Percentiles rank a stretch among this genome's conserved stretches.
Conservation (phyloP, 345 rosid genomes). For the Eucalyptus guilfoylei region DNA sequence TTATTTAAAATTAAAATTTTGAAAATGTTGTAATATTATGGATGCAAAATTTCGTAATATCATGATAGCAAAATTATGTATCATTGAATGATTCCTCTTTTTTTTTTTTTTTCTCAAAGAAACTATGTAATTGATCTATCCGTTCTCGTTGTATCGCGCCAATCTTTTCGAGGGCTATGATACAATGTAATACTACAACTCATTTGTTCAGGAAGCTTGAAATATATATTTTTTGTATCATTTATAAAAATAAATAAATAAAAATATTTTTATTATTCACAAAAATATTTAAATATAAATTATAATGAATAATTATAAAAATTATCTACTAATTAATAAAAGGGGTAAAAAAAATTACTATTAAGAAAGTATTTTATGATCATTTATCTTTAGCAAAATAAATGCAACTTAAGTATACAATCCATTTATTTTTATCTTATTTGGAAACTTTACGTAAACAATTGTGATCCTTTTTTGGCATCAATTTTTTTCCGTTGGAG, state of each 20-base stretch:
- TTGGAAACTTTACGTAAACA: not conserved
- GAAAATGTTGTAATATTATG: not conserved
- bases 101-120: not conserved
- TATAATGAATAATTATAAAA: no score
- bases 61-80: not conserved
- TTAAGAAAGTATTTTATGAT: no score
- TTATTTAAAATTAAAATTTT: not conserved
- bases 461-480: not conserved
- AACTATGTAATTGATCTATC: not conserved
- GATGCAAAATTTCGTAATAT: no score
- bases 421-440: not conserved
- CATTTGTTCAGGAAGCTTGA: not conserved
- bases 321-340: no score
- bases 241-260: no score
- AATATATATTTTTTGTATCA: not conserved
- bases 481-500: not conserved
- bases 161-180: no score
- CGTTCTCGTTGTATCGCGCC: fast-evolving
- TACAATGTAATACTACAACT: no score
- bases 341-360: not conserved
- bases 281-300: no score
- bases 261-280: no score
- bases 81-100: not conserved
- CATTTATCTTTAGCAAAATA: not conserved
- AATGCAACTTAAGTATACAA: no score